phyloP scores from a whole-genome alignment of 352 stramenopile genomes.

The Pythium aristosporum region DNA sequence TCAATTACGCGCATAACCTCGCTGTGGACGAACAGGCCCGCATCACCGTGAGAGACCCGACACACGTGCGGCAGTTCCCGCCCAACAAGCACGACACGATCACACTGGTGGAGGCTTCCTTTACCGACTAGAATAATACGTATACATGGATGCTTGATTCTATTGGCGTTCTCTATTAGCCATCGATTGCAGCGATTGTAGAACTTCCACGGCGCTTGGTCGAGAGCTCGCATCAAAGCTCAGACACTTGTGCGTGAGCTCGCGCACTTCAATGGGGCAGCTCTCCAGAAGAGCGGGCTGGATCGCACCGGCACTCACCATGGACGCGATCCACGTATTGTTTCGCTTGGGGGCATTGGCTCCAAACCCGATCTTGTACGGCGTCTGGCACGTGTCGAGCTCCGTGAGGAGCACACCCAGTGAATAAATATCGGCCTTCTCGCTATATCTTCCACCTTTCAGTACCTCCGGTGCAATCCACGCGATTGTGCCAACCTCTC shows the following conservation, averaged over 20 bases:
- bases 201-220: conserved; percentile 30
- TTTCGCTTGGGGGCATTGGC: conserved; percentile 8
- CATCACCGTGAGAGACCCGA: conserved; percentile 57
- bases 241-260: conserved; percentile 25
- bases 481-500: conserved; percentile 34
- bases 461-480: conserved; percentile 46
- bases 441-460: conserved; percentile 31
- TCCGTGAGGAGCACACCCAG: conserved; percentile 40
- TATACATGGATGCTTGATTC: neutral
- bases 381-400: conserved; percentile 27
- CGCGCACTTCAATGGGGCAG: conserved; percentile 25
- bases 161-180: neutral
- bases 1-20: conserved; percentile 54
- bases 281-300: conserved; percentile 18
- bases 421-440: conserved; percentile 41
- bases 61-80: conserved; percentile 43
- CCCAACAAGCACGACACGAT: conserved; percentile 7
- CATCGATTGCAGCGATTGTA: conserved; percentile 7
- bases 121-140: neutral
- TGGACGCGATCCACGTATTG: conserved; percentile 35
- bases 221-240: conserved; percentile 20
- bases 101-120: neutral
- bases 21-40: conserved; percentile 37
- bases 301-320: conserved; percentile 24
- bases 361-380: conserved; percentile 24